Evolutionary conservation across 75 land plant species (phyloP), one percentile per base, ranked within the genome.

Genomic region (Picea glauca): DNA sequence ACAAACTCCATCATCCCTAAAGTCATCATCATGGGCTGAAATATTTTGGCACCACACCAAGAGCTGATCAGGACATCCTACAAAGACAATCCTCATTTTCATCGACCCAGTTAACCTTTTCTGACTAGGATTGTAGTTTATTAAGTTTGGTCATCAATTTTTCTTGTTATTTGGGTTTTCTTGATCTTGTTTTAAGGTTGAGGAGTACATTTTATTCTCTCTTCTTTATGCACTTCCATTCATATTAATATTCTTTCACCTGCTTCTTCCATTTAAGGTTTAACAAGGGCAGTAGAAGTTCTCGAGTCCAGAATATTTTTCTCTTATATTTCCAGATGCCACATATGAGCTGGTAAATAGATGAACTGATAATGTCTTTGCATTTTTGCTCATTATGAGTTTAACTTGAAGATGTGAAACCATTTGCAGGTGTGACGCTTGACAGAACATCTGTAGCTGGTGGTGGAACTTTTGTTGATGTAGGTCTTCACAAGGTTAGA

Each of bases 401-500:
- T 65, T 40, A 40, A 68, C 3, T 40, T 40, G 43, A 40, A 40
- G 43, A 4, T 68, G 50, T 17, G 23, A 18, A 65, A 65, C 40
- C 4, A 40, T 18, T 33, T 82, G 14, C 85, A 97, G 99, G 99
- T 85, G 87, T 93, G 57, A 94, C 94, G 3, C 72, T 90, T 62
- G 85, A 83, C 75, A 88, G 79, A 75, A 82, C 21, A 43, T 79
- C 84, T 81, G 58, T 85, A 78, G 78, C 84, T 83, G 86, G 88
- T 30, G 33, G 35, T 13, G 96, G 98, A 58, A 88, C 96, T 78
- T 87, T 81, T 61, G 96, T 94, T 72, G 91, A 95, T 90, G 99
- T 97, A 57, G 99, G 99, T 23, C 88, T 97, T 64, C 80, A 21
- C 76, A 87, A 97, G 98, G 99, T 97, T 60, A 78, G 82, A 31